Conservation (phyloP, 805 yeast species). For the Candida sithepensis region DNA sequence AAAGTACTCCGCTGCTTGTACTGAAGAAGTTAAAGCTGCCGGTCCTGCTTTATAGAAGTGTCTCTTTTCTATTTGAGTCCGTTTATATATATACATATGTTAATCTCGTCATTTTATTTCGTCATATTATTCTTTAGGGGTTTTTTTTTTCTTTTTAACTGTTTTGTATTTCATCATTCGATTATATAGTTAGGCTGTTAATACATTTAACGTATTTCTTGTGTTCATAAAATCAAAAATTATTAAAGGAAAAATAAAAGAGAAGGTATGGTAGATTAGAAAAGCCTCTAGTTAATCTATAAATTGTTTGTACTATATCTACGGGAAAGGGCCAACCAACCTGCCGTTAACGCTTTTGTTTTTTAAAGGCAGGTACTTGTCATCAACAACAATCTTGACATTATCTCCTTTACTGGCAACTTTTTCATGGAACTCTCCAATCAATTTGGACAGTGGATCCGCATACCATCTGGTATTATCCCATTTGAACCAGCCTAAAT, state of each 20-base stretch:
- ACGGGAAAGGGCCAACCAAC: conserved; percentile 13
- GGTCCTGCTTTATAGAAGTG: conserved; percentile 62
- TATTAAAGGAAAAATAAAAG: not conserved
- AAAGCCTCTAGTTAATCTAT: not conserved
- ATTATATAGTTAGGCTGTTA: not conserved
- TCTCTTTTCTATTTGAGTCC: not conserved
- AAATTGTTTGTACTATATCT: too few relatives aligned
- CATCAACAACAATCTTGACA: conserved; percentile 4
- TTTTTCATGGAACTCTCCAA: conserved; percentile 19
- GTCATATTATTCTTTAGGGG: not conserved
- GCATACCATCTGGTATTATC: conserved; percentile 66
- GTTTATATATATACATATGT: not conserved
- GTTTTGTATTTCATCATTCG: not conserved
- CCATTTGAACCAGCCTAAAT: conserved; percentile 70
- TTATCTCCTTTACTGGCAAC: conserved; percentile 4
- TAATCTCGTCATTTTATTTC: not conserved
- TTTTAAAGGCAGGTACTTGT: conserved; percentile 10
- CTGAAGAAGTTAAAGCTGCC: conserved; percentile 85
- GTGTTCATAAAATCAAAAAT: too few relatives aligned
- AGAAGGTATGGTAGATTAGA: not conserved
- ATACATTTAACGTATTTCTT: too few relatives aligned
- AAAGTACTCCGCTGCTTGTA: conserved; percentile 78
- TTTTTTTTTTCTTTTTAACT: not conserved
- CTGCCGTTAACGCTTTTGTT: conserved; percentile 15
- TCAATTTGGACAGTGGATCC: conserved; percentile 43